A percentile compares a stretch with the other conserved stretches of the same genome.
These are phyloP conservation scores for Yamadazyma trypodendri DNA, from an alignment of 1,139 yeast species.

Conservation along the genomic window DNA sequence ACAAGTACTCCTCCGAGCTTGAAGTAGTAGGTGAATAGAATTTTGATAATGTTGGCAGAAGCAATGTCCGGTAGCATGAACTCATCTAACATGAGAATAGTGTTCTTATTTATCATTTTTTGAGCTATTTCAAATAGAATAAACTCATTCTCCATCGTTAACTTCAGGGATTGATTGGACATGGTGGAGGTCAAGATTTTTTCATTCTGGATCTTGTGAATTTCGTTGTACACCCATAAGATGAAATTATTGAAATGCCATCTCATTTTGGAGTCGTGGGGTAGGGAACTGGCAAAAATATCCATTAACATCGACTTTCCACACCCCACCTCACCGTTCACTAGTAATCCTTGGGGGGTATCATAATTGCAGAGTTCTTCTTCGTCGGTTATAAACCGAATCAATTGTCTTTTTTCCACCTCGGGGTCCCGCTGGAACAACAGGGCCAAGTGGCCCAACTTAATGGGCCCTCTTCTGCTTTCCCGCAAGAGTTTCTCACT, in stretches of 20 bases:
- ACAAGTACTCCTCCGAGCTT: conserved; percentile 72
- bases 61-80: conserved; percentile 76
- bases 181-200: conserved; percentile 33
- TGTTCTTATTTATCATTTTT: conserved; percentile 56
- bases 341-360: conserved; percentile 62
- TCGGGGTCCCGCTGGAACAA: conserved; percentile 29
- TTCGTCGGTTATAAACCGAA: conserved; percentile 57
- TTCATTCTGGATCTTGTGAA: conserved; percentile 53
- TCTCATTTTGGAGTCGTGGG: conserved; percentile 62
- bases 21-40: conserved; percentile 65
- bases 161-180: conserved; percentile 26
- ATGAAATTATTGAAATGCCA: conserved; percentile 75
- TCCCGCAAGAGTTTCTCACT: conserved; percentile 20
- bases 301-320: conserved; percentile 78
- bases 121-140: conserved; percentile 67
- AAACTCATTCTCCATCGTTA: conserved; percentile 60
- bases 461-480: conserved; percentile 13
- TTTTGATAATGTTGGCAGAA: conserved; percentile 64
- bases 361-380: conserved; percentile 58
- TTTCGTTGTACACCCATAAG: conserved; percentile 63
- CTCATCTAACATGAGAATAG: conserved; percentile 66
- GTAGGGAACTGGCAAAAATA: conserved; percentile 64
- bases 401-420: conserved; percentile 32
- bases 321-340: conserved; percentile 76
- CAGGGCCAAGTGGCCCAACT: conserved; percentile 20